Evolutionary conservation across 306 rosid genomes (phyloP).

Genomic region (Cucumis cinereus): DNA sequence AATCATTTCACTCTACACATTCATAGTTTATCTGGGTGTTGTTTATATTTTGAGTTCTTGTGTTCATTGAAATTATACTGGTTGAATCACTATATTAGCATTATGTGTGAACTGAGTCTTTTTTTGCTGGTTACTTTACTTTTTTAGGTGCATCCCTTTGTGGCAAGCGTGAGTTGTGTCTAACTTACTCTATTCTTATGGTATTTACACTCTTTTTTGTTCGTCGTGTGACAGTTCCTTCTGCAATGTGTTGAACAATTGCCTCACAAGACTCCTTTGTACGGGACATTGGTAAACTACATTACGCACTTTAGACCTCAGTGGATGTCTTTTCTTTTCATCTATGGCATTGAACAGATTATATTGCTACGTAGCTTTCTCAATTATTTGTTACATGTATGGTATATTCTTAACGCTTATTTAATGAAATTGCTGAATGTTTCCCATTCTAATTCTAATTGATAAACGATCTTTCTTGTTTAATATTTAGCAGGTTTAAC

Average conservation of each 20-base stretch:
- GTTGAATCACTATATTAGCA: not conserved
- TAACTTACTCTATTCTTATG: not conserved
- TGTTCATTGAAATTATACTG: not conserved
- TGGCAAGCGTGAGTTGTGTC: not conserved
- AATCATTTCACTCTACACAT: not conserved
- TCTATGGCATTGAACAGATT: not conserved
- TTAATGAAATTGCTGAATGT: not conserved
- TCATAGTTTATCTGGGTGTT: not conserved
- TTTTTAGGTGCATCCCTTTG: not conserved
- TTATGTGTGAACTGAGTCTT: not conserved
- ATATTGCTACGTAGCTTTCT: not conserved
- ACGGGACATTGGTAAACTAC: constrained; percentile 68
- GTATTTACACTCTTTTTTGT: not conserved
- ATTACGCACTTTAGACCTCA: not conserved
- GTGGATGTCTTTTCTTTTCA: not conserved
- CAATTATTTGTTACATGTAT: not conserved
- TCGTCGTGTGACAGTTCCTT: constrained; percentile 50
- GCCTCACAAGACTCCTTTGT: constrained; percentile 86
- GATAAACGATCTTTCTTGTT: not conserved
- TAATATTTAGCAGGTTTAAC: not conserved
- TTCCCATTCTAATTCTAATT: not conserved
- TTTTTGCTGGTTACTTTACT: not conserved
- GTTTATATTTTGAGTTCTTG: not conserved
- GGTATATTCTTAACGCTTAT: not conserved
- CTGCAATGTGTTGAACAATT: constrained; percentile 66